Conservation (phyloP, 352 stramenopile genomes). For the Phytophthora pini region DNA sequence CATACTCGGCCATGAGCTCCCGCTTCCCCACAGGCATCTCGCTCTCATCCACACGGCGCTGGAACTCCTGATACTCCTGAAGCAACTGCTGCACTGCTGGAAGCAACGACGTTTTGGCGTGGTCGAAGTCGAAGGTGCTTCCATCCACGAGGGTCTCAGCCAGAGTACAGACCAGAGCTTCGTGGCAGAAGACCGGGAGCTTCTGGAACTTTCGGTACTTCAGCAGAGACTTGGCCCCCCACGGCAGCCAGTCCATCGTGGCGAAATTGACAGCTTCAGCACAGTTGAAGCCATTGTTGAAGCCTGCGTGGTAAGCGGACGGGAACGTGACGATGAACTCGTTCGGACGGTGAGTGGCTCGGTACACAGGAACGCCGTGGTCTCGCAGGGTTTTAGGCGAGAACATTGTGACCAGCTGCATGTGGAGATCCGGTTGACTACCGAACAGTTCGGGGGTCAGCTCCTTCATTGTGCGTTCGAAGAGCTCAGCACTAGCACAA, state of each 20-base stretch:
- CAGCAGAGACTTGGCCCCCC: slow-evolving; percentile 69
- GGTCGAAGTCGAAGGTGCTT: slow-evolving; percentile 55
- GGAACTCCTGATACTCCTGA: slow-evolving; percentile 62
- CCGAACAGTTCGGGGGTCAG: slow-evolving; percentile 95
- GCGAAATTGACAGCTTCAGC: slow-evolving; percentile 93
- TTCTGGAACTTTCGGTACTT: slow-evolving; percentile 86
- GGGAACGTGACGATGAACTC: slow-evolving; percentile 99
- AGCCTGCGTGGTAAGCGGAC: slow-evolving; percentile 97
- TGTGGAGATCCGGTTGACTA: slow-evolving; percentile 96
- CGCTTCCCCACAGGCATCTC: slow-evolving; percentile 38
- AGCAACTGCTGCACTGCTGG: slow-evolving; percentile 69
- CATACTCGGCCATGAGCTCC: slow-evolving; percentile 64
- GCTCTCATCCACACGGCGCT: slow-evolving; percentile 42
- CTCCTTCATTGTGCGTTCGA: slow-evolving; percentile 91
- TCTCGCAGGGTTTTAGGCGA: slow-evolving; percentile 70
- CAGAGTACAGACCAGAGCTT: slow-evolving; percentile 83
- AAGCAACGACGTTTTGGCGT: slow-evolving; percentile 56
- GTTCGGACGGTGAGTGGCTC: slow-evolving; percentile 94
- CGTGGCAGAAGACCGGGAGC: slow-evolving; percentile 88
- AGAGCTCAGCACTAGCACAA: slow-evolving; percentile 88
- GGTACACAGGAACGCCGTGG: slow-evolving; percentile 94
- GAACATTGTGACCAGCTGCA: slow-evolving; percentile 92
- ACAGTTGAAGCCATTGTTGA: slow-evolving; percentile 97
- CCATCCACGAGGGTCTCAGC: slow-evolving; percentile 70
- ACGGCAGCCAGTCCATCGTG: slow-evolving; percentile 89